phyloP scores from a whole-genome alignment of 2,329 filamentous ascomycete genomes.

The Epichloe brachyelytri region DNA sequence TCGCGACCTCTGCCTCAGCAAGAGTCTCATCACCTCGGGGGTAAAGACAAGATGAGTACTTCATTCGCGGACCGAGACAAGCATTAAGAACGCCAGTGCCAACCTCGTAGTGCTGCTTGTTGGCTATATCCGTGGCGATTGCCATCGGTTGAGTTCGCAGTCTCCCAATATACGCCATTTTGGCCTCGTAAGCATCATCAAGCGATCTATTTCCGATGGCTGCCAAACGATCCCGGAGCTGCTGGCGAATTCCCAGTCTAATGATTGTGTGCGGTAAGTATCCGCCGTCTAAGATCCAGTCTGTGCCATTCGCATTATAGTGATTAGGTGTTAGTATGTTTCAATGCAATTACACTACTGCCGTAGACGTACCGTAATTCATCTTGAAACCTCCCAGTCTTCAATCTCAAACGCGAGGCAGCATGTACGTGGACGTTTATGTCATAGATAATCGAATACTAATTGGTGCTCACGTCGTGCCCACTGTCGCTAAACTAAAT shows the following conservation, averaged over 20 bases:
- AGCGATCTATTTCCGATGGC: slow-evolving; percentile 42
- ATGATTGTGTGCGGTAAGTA: slow-evolving; percentile 51
- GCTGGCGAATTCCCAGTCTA: slow-evolving; percentile 51
- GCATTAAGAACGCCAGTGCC: slow-evolving; percentile 49
- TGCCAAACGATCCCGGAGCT: slow-evolving; percentile 46
- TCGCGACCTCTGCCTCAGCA: slow-evolving; percentile 51
- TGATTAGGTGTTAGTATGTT: neutral
- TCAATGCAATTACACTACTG: neutral
- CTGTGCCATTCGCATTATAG: slow-evolving; percentile 14
- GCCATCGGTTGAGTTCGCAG: slow-evolving; percentile 52
- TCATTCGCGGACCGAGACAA: slow-evolving; percentile 56
- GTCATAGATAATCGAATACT: too few relatives aligned
- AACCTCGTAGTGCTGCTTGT: slow-evolving; percentile 62
- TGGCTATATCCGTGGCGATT: slow-evolving; percentile 52
- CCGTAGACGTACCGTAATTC: slow-evolving; percentile 2
- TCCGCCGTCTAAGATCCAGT: slow-evolving; percentile 50
- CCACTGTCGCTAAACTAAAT: too few relatives aligned
- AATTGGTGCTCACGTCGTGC: too few relatives aligned
- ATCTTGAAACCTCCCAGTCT: neutral
- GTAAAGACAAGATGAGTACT: slow-evolving; percentile 58
- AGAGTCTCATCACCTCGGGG: slow-evolving; percentile 48
- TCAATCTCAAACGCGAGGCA: neutral
- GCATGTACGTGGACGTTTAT: too few relatives aligned
- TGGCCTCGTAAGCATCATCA: slow-evolving; percentile 38
- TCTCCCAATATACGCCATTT: slow-evolving; percentile 49